A percentile compares a stretch with the other conserved stretches of the same genome.
phyloP scores from a whole-genome alignment of 371 early-diverging fungal genomes.

The Mortierella polycephala region DNA sequence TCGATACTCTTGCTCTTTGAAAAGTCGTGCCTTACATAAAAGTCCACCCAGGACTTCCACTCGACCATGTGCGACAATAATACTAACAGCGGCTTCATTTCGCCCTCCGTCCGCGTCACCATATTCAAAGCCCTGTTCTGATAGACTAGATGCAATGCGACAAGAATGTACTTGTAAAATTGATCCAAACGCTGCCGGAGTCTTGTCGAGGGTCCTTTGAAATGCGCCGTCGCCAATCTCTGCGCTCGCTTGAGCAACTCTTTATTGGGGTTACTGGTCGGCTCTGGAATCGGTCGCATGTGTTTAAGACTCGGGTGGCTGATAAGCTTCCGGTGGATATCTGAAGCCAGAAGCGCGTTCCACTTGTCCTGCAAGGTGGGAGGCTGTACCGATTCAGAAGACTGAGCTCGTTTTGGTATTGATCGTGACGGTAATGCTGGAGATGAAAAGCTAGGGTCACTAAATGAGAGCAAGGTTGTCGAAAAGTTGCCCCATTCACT shows the following conservation, averaged over 20 bases:
- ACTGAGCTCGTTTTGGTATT: constrained; percentile 6
- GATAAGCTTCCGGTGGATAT: constrained; percentile 14
- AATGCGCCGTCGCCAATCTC: constrained; percentile 31
- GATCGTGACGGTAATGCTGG: constrained; percentile 11
- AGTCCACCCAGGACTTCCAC: constrained; percentile 59
- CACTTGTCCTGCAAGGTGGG: constrained; percentile 11
- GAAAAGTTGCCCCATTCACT: constrained; percentile 70
- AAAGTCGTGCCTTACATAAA: constrained; percentile 56
- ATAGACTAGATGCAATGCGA: constrained; percentile 69
- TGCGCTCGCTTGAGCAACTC: constrained; percentile 38
- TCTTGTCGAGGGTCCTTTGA: constrained; percentile 29
- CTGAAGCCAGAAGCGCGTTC: constrained; percentile 33
- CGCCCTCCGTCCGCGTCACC: constrained; percentile 36
- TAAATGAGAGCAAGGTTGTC: constrained; percentile 59
- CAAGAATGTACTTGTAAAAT: constrained; percentile 56
- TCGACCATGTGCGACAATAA: constrained; percentile 57
- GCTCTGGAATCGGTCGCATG: neutral
- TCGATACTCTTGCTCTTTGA: constrained; percentile 8
- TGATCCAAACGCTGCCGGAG: constrained; percentile 27
- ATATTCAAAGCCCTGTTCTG: constrained; percentile 70
- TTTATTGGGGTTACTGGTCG: constrained; percentile 12
- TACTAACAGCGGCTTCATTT: constrained; percentile 60
- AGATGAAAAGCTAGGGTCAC: constrained; percentile 12
- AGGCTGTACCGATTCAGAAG: constrained; percentile 14
- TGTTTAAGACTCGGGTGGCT: constrained; percentile 30